Evolutionary conservation across 345 rosid genomes (phyloP).

Genomic region (Cochlearia excelsa): DNA sequence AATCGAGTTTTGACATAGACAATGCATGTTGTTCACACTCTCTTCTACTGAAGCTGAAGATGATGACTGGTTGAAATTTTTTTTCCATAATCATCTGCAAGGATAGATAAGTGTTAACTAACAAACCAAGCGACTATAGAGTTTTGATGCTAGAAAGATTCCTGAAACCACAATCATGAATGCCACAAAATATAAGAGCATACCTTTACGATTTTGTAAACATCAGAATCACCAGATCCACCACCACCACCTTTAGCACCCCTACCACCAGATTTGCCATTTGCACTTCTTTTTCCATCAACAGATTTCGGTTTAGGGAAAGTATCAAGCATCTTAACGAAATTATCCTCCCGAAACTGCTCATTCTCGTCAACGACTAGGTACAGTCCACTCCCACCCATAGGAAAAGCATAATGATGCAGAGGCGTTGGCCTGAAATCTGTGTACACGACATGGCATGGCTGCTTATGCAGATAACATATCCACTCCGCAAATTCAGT

Average conservation of each 20-base stretch:
- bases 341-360: conserved; percentile 90
- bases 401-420: conserved; percentile 96
- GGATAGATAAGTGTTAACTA: conserved; percentile 16
- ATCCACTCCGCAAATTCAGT: conserved; percentile 98
- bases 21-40: conserved; percentile 97
- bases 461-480: conserved; percentile 89
- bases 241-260: conserved; percentile 69
- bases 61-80: conserved; percentile 90
- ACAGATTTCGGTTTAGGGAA: conserved; percentile 64
- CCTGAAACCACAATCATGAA: conserved; percentile 3
- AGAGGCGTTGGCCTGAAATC: conserved; percentile 97
- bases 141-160: conserved; percentile 3
- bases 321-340: conserved; percentile 79
- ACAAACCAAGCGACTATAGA: conserved; percentile 1
- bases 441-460: conserved; percentile 95
- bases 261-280: conserved; percentile 79
- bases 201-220: conserved; percentile 96
- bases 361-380: conserved; percentile 97
- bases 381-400: conserved; percentile 87
- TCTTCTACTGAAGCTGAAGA: conserved; percentile 98
- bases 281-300: conserved; percentile 53
- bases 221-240: conserved; percentile 71
- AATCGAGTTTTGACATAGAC: conserved; percentile 98
- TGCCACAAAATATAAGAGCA: conserved; percentile 19
- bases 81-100: conserved; percentile 96